phyloP scores from a whole-genome alignment of 768 basidiomycete species.

The Boletus rubescentipes region DNA sequence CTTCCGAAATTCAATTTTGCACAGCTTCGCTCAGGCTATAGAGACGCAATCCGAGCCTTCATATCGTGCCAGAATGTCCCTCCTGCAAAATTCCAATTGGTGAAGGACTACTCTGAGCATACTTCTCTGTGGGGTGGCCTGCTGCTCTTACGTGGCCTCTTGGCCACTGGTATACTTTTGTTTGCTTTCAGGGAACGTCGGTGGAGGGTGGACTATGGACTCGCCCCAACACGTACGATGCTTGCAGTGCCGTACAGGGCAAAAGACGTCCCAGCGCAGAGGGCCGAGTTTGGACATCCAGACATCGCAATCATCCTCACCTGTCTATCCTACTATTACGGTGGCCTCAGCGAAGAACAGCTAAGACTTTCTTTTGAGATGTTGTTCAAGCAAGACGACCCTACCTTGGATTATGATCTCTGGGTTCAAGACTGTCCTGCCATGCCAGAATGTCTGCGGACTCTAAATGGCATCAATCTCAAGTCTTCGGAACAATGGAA shows the following conservation, averaged over 20 bases:
- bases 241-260: constrained; percentile 39
- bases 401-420: constrained; percentile 28
- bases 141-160: constrained; percentile 35
- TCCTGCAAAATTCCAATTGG: neutral
- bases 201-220: constrained; percentile 39
- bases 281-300: constrained; percentile 39
- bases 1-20: constrained; percentile 21
- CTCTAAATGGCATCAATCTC: constrained; percentile 24
- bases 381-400: constrained; percentile 31
- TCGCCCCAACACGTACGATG: constrained; percentile 30
- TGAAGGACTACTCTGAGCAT: neutral
- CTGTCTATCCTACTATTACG: constrained; percentile 36
- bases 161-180: constrained; percentile 30
- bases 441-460: constrained; percentile 22
- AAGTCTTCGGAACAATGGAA: constrained; percentile 27
- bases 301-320: constrained; percentile 35
- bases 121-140: constrained; percentile 19
- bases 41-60: constrained; percentile 19
- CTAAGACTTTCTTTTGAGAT: constrained; percentile 30
- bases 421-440: constrained; percentile 26
- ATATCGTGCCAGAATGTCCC: constrained; percentile 15
- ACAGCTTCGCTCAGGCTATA: neutral
- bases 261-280: constrained; percentile 34
- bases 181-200: constrained; percentile 33
- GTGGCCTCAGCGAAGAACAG: constrained; percentile 29